Conservation (phyloP, 176 grass and related monocot genomes). For the Thalia dealbata region DNA sequence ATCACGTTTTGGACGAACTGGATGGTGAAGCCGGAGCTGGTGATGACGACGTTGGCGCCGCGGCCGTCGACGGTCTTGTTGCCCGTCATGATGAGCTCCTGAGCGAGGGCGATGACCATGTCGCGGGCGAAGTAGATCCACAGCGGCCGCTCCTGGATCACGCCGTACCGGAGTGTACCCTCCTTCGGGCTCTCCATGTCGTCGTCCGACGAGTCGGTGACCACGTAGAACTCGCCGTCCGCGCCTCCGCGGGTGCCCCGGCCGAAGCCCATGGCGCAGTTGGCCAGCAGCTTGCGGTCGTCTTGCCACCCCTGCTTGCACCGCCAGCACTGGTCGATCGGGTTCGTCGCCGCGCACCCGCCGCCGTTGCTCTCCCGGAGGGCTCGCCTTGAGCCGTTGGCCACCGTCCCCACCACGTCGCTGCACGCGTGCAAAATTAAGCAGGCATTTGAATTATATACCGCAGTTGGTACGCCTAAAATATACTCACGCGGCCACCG, state of each 20-base stretch:
- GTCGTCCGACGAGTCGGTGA: conserved; percentile 51
- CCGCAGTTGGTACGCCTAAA: too few relatives aligned
- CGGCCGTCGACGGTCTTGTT: conserved; percentile 80
- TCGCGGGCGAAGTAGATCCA: conserved; percentile 62
- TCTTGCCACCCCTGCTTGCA: conserved; percentile 60
- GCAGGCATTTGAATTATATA: too few relatives aligned
- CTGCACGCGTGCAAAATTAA: too few relatives aligned
- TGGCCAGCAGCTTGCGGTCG: conserved; percentile 50
- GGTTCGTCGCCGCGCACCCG: conserved; percentile 44
- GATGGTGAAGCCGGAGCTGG: conserved; percentile 51
- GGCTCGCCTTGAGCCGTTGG: conserved; percentile 18
- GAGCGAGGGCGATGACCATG: conserved; percentile 66
- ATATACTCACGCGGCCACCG: conserved; percentile 41
- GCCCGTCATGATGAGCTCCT: conserved; percentile 60
- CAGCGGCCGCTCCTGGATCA: conserved; percentile 52
- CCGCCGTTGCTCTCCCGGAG: too few relatives aligned
- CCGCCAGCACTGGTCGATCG: conserved; percentile 94
- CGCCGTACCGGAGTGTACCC: conserved; percentile 65
- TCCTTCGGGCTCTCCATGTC: conserved; percentile 40
- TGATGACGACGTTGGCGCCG: conserved; percentile 50
- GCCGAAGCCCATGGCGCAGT: conserved; percentile 69
- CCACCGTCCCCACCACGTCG: too few relatives aligned
- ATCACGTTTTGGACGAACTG: conserved; percentile 65
- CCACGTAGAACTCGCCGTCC: conserved; percentile 54
- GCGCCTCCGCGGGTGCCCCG: conserved; percentile 49